phyloP scores from a whole-genome alignment of 2,329 filamentous ascomycete genomes.

The Aspergillus sclerotialis region DNA sequence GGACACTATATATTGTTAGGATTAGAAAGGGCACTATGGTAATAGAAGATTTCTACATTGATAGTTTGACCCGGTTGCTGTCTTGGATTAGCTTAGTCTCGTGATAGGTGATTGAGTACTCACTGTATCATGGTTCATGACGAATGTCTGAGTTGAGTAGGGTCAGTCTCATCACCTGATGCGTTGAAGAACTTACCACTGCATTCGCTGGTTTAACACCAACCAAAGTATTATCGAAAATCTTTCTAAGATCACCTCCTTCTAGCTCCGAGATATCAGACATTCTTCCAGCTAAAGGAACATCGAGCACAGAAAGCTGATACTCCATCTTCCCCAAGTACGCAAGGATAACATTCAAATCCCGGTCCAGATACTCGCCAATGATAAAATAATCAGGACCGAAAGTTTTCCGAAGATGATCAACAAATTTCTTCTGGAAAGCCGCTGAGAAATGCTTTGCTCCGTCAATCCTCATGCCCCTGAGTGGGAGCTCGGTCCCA shows the following conservation, averaged over 20 bases:
- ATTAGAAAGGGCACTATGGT: neutral
- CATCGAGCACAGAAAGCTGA: constrained; percentile 59
- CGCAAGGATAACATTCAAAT: constrained; percentile 47
- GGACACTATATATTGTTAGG: constrained; percentile 38
- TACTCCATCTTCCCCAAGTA: constrained; percentile 55
- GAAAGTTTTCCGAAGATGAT: constrained; percentile 45
- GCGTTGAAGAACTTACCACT: constrained; percentile 6
- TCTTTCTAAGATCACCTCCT: constrained; percentile 54
- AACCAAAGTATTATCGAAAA: constrained; percentile 58
- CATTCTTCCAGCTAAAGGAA: constrained; percentile 63
- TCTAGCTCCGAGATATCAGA: constrained; percentile 51
- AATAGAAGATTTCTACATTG: constrained; percentile 31
- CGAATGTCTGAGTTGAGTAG: constrained; percentile 13
- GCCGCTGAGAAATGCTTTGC: constrained; percentile 63
- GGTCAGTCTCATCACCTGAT: neutral
- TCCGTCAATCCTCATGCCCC: constrained; percentile 64
- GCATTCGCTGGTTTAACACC: constrained; percentile 38
- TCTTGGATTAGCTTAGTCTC: neutral
- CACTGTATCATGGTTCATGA: constrained; percentile 21
- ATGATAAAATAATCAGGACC: constrained; percentile 57
- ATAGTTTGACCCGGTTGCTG: constrained; percentile 57
- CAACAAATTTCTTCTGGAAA: constrained; percentile 62
- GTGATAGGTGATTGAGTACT: constrained; percentile 4
- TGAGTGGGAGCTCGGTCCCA: constrained; percentile 51
- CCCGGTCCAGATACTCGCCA: constrained; percentile 62